Conservation (phyloP, 1,139 yeast species). For the Kodamaea fungicola region DNA sequence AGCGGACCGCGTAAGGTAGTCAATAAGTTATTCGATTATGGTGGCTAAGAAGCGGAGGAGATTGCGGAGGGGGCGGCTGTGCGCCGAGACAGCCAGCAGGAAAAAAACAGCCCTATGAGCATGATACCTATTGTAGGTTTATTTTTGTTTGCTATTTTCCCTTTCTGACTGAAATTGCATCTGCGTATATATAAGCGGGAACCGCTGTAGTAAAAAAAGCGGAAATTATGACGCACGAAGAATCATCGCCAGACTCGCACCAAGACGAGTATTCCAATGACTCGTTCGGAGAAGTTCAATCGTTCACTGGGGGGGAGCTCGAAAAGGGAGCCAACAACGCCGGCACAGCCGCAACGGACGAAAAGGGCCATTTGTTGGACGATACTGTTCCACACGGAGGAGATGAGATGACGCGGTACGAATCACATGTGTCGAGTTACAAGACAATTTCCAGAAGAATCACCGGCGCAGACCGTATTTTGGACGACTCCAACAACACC, state of each 20-base stretch:
- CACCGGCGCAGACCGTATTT: conserved; percentile 26
- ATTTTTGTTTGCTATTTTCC: background rate
- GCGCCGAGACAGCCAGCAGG: no score
- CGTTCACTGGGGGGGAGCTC: conserved; percentile 13
- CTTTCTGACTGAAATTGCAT: background rate
- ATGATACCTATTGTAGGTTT: background rate
- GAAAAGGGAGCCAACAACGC: conserved; percentile 7
- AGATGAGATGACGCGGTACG: conserved; percentile 27
- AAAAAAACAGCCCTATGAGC: no score
- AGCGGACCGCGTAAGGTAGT: no score
- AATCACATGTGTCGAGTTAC: conserved; percentile 23
- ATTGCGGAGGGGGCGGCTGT: no score
- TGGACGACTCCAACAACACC: conserved; percentile 23
- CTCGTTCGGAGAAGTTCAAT: conserved; percentile 11
- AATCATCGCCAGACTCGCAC: background rate
- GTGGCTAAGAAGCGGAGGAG: no score
- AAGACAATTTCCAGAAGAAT: conserved; percentile 24
- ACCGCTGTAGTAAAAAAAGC: background rate
- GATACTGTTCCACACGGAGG: conserved; percentile 12
- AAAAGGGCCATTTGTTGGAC: conserved; percentile 14
- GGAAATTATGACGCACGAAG: background rate
- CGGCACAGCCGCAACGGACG: conserved; percentile 1
- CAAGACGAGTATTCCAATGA: background rate
- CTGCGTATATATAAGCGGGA: conserved; percentile 1
- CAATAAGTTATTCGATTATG: no score